These are phyloP conservation scores for Gossypium arboreum DNA, from an alignment of 345 rosid species.

Conservation along the genomic window DNA sequence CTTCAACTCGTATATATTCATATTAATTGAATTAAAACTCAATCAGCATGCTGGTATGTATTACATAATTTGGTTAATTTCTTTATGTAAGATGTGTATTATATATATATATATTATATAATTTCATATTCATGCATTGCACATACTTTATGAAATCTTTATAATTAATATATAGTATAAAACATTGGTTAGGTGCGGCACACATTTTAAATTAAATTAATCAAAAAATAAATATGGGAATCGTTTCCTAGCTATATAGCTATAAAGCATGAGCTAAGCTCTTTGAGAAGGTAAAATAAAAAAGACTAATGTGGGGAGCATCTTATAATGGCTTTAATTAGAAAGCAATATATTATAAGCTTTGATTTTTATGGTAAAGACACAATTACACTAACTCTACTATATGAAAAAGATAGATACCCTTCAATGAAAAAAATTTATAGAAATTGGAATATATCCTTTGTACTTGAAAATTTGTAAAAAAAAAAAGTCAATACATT, in stretches of 20 bases:
- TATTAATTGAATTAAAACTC: no score
- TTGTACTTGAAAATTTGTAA: conserved; percentile 26
- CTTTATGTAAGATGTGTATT: no score
- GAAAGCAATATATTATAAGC: conserved; percentile 21
- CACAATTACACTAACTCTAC: conserved; percentile 13
- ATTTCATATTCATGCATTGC: conserved; percentile 8
- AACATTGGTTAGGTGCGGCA: conserved; percentile 6
- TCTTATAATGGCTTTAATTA: conserved; percentile 30
- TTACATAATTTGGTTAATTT: no score
- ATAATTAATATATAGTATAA: conserved; percentile 12
- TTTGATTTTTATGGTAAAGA: conserved; percentile 20
- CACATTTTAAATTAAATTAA: not conserved
- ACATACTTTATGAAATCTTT: conserved; percentile 2
- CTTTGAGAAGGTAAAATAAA: conserved; percentile 12
- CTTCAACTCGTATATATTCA: fast-evolving
- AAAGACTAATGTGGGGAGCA: conserved; percentile 29
- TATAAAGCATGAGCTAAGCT: conserved; percentile 33
- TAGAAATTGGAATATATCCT: conserved; percentile 33
- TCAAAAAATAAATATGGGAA: conserved; percentile 13
- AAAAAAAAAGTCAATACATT: conserved; percentile 11
- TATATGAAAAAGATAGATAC: conserved; percentile 17
- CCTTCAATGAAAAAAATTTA: conserved; percentile 18
- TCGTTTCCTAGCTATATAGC: conserved; percentile 27
- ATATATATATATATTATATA: not conserved
- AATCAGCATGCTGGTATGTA: fast-evolving